Evolutionary conservation across 331 rosid species (phyloP).

Genomic region (Acacia concinna): DNA sequence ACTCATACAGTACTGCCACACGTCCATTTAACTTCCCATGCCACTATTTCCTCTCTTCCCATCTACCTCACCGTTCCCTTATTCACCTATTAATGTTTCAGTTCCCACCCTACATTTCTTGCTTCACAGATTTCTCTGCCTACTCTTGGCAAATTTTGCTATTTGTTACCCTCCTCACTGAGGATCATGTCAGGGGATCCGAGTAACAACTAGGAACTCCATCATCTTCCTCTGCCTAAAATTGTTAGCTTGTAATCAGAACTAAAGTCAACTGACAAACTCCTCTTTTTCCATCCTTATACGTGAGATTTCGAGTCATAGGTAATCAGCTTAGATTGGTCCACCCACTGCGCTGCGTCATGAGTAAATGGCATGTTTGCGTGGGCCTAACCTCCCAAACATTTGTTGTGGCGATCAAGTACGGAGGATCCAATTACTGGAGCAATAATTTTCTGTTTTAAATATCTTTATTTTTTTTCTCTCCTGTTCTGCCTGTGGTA

Average conservation of each 20-base stretch:
- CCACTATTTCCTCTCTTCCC: neutral
- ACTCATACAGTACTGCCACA: no score
- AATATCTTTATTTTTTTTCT: neutral
- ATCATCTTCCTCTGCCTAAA: neutral
- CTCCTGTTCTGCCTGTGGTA: neutral
- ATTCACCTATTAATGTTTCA: slow-evolving; percentile 22
- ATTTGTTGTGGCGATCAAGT: slow-evolving; percentile 19
- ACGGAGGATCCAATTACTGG: slow-evolving; percentile 30
- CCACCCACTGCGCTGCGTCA: neutral
- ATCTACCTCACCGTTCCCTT: neutral
- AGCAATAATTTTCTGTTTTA: slow-evolving; percentile 11
- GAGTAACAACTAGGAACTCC: slow-evolving; percentile 19
- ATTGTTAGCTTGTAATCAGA: slow-evolving; percentile 1
- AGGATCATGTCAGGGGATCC: slow-evolving; percentile 29
- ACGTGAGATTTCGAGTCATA: neutral
- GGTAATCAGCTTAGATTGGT: slow-evolving; percentile 9
- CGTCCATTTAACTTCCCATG: neutral
- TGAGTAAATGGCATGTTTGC: neutral
- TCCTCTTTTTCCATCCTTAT: slow-evolving; percentile 18
- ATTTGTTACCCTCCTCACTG: slow-evolving; percentile 5
- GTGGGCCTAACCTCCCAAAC: slow-evolving; percentile 29
- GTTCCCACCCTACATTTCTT: neutral
- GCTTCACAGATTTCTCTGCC: neutral
- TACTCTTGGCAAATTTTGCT: slow-evolving; percentile 18
- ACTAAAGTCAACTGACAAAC: slow-evolving; percentile 33